Conservation (phyloP, 106 monocot species). For the Ottelia alismoides region DNA sequence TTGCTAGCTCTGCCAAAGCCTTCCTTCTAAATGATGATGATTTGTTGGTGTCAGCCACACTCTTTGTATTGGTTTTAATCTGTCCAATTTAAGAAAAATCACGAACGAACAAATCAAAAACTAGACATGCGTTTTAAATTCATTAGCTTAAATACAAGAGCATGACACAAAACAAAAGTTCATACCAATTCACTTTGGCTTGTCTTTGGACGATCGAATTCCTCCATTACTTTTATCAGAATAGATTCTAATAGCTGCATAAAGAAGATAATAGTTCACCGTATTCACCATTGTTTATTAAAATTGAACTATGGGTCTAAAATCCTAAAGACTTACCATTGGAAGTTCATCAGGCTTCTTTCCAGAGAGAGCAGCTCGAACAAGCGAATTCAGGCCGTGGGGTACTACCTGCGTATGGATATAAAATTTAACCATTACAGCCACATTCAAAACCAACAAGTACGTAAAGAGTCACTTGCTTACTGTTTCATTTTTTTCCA, state of each 20-base stretch:
- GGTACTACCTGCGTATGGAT: neutral
- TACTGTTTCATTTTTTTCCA: neutral
- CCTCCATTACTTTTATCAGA: slow-evolving; percentile 65
- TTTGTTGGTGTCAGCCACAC: neutral
- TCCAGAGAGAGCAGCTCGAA: slow-evolving; percentile 50
- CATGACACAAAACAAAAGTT: neutral
- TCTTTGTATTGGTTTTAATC: neutral
- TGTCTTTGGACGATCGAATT: slow-evolving; percentile 57
- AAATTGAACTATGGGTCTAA: neutral
- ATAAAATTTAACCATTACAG: neutral
- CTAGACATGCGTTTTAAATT: too few relatives aligned
- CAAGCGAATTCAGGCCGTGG: slow-evolving; percentile 33
- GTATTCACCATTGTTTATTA: neutral
- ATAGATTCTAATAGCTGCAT: slow-evolving; percentile 76
- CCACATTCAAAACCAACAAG: neutral
- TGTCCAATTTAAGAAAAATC: neutral
- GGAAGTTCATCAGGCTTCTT: slow-evolving; percentile 93
- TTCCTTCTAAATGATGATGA: slow-evolving; percentile 41
- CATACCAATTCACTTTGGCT: slow-evolving; percentile 66
- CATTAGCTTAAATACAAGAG: neutral
- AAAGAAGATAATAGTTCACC: neutral
- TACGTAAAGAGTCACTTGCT: neutral
- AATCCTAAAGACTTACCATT: slow-evolving; percentile 23
- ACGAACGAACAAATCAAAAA: too few relatives aligned
- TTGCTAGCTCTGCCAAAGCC: slow-evolving; percentile 28